Evolutionary conservation across 768 basidiomycete species (phyloP).

Genomic region (Termitomyces sp.): DNA sequence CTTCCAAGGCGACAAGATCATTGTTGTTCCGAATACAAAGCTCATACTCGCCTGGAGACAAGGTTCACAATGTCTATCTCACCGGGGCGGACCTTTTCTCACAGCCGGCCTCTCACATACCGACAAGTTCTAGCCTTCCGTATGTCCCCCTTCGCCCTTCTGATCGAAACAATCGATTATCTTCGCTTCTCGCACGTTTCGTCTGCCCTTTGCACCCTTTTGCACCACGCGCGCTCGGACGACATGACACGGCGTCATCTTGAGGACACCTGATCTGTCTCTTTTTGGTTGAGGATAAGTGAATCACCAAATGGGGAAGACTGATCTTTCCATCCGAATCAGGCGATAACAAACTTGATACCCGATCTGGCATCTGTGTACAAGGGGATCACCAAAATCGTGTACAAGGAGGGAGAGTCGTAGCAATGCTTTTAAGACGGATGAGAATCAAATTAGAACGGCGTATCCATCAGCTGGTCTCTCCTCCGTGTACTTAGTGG

Average conservation of each 20-base stretch:
- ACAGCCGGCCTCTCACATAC: not conserved
- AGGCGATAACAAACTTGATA: slow-evolving; percentile 17
- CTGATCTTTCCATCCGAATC: slow-evolving; percentile 9
- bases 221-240: not conserved
- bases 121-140: not conserved
- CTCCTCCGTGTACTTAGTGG: slow-evolving; percentile 24
- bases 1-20: not conserved
- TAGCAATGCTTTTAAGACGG: slow-evolving; percentile 34
- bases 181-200: slow-evolving; percentile 1
- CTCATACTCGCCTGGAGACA: not conserved
- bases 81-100: not conserved
- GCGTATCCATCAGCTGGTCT: slow-evolving; percentile 25
- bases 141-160: slow-evolving; percentile 4
- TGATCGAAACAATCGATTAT: slow-evolving; percentile 4
- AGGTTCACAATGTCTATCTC: not conserved
- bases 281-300: slow-evolving; percentile 25
- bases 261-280: slow-evolving; percentile 17
- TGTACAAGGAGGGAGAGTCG: slow-evolving; percentile 28
- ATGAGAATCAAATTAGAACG: slow-evolving; percentile 8
- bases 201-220: not conserved
- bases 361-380: slow-evolving; percentile 21
- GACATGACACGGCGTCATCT: not conserved
- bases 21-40: not conserved
- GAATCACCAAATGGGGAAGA: slow-evolving; percentile 25
- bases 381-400: slow-evolving; percentile 41